Conservation (phyloP, 495 filamentous ascomycete species). For the Sabuloglossum arenarium region DNA sequence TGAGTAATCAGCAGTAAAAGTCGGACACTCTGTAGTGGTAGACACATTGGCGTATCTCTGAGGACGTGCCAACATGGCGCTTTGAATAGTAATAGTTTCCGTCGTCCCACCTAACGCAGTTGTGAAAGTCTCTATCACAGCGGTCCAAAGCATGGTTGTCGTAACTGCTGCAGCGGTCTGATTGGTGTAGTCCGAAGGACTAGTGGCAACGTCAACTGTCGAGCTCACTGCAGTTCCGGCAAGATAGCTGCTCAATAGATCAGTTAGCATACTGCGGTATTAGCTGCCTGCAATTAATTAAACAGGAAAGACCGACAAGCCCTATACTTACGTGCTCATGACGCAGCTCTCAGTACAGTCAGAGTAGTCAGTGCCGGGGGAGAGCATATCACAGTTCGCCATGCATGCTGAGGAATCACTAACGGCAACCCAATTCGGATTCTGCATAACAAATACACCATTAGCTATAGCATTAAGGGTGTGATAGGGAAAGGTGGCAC, state of each 20-base stretch:
- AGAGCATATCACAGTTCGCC: neutral
- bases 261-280: neutral
- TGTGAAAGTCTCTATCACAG: neutral
- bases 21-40: neutral
- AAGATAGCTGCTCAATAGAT: neutral
- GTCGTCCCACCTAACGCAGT: neutral
- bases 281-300: neutral
- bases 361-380: neutral
- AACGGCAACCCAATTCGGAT: neutral
- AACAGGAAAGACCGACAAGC: neutral
- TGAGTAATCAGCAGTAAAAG: neutral
- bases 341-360: neutral
- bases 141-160: neutral
- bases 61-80: neutral
- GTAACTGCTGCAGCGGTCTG: neutral
- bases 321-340: neutral
- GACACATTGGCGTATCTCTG: neutral
- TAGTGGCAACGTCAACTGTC: too few species aligned
- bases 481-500: neutral
- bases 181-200: neutral
- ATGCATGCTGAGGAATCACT: neutral
- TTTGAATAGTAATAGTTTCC: neutral
- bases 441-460: neutral
- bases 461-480: neutral
- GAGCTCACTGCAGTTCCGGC: neutral